Evolutionary conservation across 768 basidiomycete species (phyloP).

Genomic region (Macrolepiota fuliginosa): DNA sequence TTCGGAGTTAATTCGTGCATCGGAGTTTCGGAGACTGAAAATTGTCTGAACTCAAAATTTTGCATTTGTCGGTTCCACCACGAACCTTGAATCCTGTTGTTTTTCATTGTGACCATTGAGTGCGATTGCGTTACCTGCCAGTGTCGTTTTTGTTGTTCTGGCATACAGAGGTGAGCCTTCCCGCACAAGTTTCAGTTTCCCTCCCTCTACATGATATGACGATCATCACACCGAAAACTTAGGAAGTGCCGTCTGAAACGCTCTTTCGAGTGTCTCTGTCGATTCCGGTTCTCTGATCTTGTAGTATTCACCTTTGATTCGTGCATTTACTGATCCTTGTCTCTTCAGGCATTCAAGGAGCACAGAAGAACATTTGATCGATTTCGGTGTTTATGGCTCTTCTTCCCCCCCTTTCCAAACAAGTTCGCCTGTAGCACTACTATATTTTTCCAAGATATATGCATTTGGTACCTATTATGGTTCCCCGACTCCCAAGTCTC

Average conservation of each 20-base stretch:
- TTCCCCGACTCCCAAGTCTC: too few relatives aligned
- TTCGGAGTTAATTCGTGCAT: background rate
- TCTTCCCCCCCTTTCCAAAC: background rate
- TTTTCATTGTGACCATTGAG: background rate
- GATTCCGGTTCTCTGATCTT: conserved; percentile 54
- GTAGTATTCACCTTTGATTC: conserved; percentile 16
- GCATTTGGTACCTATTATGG: too few relatives aligned
- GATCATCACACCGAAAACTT: conserved; percentile 44
- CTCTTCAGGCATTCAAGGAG: background rate
- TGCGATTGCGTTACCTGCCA: background rate
- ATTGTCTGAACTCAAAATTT: background rate
- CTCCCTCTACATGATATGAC: conserved; percentile 28
- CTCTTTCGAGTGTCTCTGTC: conserved; percentile 37
- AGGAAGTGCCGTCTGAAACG: conserved; percentile 62
- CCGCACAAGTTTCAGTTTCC: background rate
- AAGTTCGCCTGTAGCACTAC: conserved; percentile 1
- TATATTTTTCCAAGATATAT: background rate
- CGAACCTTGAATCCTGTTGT: background rate
- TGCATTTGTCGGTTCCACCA: background rate
- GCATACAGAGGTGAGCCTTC: background rate
- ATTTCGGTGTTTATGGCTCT: background rate
- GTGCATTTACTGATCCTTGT: conserved; percentile 15
- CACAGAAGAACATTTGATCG: background rate
- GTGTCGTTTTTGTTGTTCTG: background rate
- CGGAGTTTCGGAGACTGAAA: conserved; percentile 10